Evolutionary conservation across 805 yeast genomes (phyloP), one percentile per base, ranked within the genome.

Genomic region (Maudiozyma turicensis): DNA sequence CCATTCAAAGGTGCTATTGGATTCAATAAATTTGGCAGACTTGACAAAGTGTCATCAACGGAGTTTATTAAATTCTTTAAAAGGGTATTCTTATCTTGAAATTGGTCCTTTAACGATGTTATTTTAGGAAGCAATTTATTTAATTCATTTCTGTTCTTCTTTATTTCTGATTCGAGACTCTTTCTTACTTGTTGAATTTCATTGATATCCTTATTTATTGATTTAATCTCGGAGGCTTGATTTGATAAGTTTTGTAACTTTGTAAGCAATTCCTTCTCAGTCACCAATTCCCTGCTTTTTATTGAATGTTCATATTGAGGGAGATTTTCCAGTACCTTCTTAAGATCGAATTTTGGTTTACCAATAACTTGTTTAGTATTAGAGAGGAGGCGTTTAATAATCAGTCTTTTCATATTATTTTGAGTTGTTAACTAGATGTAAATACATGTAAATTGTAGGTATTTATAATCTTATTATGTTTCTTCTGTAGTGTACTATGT

Each of bases 11-110:
- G 69, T 8, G 80, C 86, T 0, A 73, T 56, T 0, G 70, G 62
- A 50, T 78, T 80, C 0, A 84, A 64, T 26, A 75, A 60, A 57
- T 85, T 86, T 0, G 95, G 95, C n/a, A 86, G 64, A 0, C 70
- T 60, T 8, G 76, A 80, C 1, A 78, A 76, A 11, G 66, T 63
- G 0, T 58, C 50, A 35, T 64, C 61, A 0, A 82, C 62, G 3
- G 61, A 56, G 6, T 66, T 60, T 14, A 78, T 73, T 3, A 73
- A 50, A 0, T 41, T 48, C 8, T 54, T 58, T 35, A 65, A 41
- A 3, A 51, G 40, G 1, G 50, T 46, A 1, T 58, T 40, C 1
- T 55, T 37, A 0, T 46, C 47, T 37, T 65, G 66, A 45, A 58
- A 67, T 39, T 61, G 45, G 6, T 48, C 43, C 48, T 67, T 68